Base-by-base conservation (phyloP, 805 yeast species). In the Yamadazyma akitaensis region DNA sequence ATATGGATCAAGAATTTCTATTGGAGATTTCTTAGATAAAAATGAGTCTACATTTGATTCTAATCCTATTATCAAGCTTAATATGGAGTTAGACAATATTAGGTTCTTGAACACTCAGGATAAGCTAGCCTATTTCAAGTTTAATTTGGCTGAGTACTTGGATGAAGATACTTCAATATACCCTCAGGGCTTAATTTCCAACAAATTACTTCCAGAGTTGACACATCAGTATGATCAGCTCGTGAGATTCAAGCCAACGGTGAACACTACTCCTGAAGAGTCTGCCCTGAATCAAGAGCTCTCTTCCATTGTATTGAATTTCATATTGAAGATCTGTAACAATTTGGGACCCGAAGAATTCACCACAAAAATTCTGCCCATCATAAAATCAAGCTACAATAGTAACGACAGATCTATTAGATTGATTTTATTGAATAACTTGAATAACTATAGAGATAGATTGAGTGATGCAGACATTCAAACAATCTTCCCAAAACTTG, bases 361-460 rank as follows among this genome's bases (percentile, higher is more conserved):
- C 54, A 59, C 68, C 40, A 62, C 62, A 39, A 40, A 62, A 10
- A 67, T 84, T 9, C 80, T 82, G 49, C 90, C 92, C 1, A 67
- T 82, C 0, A 72, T 90, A n/a, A 70, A 86, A 31, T 68, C 75
- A 35, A 75, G 85, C 19, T 91, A 81, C 58, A 58, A 78, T 1
- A 66, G 82, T 16, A 78, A 85, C 11, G 97, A 92, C 63, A 75
- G 98, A 51, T 81, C 90, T 1, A 73, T 89, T 3, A 72, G 98
- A 46, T 73, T 89, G 55, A 72, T 83, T n/a, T 66, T 94, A 25
- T 70, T 92, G 48, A 79, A 80, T 17, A 69, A 80, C 39, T 65
- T 92, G 46, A 83, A 90, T 0, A 62, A 68, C 13, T 80, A 78
- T 49, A 70, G 81, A 24, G 69, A 68, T 1, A 63, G 63, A 32